A percentile compares a stretch with the other conserved stretches of the same genome.
Conservation (phyloP, 192 early-diverging fungal genomes). For the Oehlia diaphana region DNA sequence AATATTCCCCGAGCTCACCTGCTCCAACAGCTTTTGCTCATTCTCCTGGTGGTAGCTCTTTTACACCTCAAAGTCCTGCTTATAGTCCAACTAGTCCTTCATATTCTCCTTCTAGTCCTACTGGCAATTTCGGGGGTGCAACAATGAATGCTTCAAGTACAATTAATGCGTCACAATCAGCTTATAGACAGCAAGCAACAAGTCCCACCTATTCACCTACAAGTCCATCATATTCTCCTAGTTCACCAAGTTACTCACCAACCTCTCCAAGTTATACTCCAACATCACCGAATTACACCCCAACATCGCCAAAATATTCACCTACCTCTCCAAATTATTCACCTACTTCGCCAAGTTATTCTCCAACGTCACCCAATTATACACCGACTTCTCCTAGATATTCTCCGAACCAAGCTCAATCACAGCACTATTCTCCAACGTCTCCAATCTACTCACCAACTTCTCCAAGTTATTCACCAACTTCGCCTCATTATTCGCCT, state of each 20-base stretch:
- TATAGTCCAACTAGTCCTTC: constrained; percentile 79
- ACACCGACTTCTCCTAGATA: constrained; percentile 69
- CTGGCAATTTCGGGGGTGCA: constrained; percentile 53
- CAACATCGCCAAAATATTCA: constrained; percentile 72
- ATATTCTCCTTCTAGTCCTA: constrained; percentile 72
- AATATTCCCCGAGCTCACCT: constrained; percentile 51
- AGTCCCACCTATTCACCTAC: constrained; percentile 77
- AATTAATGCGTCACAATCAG: constrained; percentile 16
- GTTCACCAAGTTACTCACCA: constrained; percentile 69
- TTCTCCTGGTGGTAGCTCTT: constrained; percentile 40
- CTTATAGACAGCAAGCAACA: constrained; percentile 46
- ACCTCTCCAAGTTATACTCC: constrained; percentile 75
- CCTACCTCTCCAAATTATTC: constrained; percentile 63
- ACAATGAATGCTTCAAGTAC: constrained; percentile 1
- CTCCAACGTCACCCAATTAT: constrained; percentile 65
- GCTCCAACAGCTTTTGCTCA: constrained; percentile 43
- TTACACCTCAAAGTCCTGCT: constrained; percentile 47
- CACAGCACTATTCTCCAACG: constrained; percentile 58
- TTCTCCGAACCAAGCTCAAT: constrained; percentile 53
- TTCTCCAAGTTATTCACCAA: constrained; percentile 43
- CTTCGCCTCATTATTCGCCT: constrained; percentile 15
- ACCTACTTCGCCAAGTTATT: constrained; percentile 68
- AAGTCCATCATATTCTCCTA: constrained; percentile 71
- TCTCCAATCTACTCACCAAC: constrained; percentile 72
- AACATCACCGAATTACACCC: constrained; percentile 74